These are phyloP conservation scores for Mucor sp. DNA, from an alignment of 371 early-diverging fungal genomes.

Conservation along the genomic window DNA sequence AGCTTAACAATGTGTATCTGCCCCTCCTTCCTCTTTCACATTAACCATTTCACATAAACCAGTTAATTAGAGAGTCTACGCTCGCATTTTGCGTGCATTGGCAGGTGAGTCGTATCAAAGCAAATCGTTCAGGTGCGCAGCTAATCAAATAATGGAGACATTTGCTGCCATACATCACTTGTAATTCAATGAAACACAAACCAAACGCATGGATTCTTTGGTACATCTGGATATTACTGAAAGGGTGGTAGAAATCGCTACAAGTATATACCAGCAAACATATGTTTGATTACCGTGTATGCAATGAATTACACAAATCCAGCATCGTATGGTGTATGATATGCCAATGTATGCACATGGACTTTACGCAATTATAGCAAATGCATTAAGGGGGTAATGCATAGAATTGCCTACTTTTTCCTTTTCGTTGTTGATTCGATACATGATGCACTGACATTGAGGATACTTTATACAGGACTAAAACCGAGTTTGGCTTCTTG, in stretches of 20 bases:
- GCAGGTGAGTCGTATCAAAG: no score
- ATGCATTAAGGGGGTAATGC: background rate
- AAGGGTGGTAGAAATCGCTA: background rate
- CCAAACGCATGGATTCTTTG: background rate
- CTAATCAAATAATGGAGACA: no score
- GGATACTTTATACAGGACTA: background rate
- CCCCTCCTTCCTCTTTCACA: no score
- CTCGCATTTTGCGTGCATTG: no score
- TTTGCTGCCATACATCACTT: no score
- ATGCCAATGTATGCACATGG: background rate
- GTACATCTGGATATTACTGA: background rate
- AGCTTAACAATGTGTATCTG: no score
- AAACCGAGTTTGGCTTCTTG: background rate
- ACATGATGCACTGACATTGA: background rate
- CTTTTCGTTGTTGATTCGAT: background rate
- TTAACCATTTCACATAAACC: no score
- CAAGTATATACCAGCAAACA: background rate
- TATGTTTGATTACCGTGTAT: background rate
- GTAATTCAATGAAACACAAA: background rate
- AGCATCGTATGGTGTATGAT: background rate
- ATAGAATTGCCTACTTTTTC: background rate
- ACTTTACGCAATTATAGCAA: background rate
- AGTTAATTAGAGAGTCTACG: no score
- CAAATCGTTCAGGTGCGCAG: no score
- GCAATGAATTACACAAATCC: background rate